A percentile compares a stretch with the other conserved stretches of the same genome.
These are phyloP conservation scores for Stereum hirsutum DNA, from an alignment of 1,284 basidiomycete species.

Conservation along the genomic window DNA sequence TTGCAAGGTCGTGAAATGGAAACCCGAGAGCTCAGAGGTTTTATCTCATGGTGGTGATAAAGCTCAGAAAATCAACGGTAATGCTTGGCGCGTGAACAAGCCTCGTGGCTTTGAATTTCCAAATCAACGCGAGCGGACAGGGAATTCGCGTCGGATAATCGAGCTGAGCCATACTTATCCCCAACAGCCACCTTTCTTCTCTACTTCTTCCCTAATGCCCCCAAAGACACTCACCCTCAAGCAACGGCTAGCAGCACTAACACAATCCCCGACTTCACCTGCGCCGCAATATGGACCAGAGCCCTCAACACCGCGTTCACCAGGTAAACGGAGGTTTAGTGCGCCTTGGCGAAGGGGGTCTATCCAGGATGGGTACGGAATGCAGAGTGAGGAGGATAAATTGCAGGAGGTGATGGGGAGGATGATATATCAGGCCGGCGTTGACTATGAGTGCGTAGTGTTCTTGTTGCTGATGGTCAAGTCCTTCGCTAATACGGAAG, in stretches of 20 bases:
- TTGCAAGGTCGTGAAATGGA: too few species aligned
- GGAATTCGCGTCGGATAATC: too few species aligned
- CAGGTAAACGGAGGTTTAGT: slow-evolving; percentile 25
- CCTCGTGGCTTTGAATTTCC: too few species aligned
- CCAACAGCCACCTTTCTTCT: too few species aligned
- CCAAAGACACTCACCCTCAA: slow-evolving; percentile 33
- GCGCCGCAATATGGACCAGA: slow-evolving; percentile 23
- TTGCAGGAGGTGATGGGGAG: slow-evolving; percentile 58
- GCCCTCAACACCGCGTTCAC: slow-evolving; percentile 16
- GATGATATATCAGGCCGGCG: slow-evolving; percentile 80
- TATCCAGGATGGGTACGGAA: slow-evolving; percentile 14
- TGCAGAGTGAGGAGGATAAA: slow-evolving; percentile 28
- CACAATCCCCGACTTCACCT: slow-evolving; percentile 36
- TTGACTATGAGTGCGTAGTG: slow-evolving; percentile 69
- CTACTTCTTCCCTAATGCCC: not conserved
- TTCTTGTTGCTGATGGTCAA: not conserved
- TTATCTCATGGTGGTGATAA: too few species aligned
- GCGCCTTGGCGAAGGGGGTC: slow-evolving; percentile 27
- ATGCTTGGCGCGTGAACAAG: too few species aligned
- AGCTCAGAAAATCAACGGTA: too few species aligned
- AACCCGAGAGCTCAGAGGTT: too few species aligned
- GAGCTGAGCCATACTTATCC: too few species aligned
- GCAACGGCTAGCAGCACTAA: slow-evolving; percentile 49
- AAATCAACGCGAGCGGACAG: too few species aligned
- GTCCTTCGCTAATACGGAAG: too few species aligned